These are phyloP conservation scores for Salvia hispanica DNA, from an alignment of 257 asterid genomes.

Conservation along the genomic window DNA sequence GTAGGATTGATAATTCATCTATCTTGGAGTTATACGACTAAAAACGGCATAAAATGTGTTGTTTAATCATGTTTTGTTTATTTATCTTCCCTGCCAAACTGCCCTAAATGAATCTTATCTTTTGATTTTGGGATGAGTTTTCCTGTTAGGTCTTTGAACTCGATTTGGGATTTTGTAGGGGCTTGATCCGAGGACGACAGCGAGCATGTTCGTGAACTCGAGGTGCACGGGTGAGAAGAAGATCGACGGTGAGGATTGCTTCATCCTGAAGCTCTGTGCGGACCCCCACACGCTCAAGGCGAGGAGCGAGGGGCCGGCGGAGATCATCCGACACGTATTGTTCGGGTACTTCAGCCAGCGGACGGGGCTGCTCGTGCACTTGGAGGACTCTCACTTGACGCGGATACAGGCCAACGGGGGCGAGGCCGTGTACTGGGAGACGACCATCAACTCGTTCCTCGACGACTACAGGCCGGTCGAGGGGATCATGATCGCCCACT, in stretches of 20 bases:
- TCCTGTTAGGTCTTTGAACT: too few species aligned
- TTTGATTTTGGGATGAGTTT: too few species aligned
- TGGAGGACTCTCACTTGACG: conserved; percentile 80
- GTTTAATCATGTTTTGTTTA: too few species aligned
- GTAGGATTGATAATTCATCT: too few species aligned
- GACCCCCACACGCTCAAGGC: conserved; percentile 75
- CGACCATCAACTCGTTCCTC: conserved; percentile 66
- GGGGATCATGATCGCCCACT: conserved; percentile 81
- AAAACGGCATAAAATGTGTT: too few species aligned
- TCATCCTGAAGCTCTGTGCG: conserved; percentile 64
- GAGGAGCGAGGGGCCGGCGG: conserved; percentile 82
- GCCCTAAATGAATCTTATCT: too few species aligned
- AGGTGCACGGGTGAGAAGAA: conserved; percentile 74
- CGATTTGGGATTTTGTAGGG: conserved; percentile 44
- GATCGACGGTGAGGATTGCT: conserved; percentile 76
- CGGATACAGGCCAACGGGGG: conserved; percentile 71
- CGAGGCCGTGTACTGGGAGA: conserved; percentile 78
- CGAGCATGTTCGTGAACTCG: conserved; percentile 69
- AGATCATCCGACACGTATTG: conserved; percentile 69
- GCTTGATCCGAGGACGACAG: conserved; percentile 74
- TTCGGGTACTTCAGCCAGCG: conserved; percentile 85
- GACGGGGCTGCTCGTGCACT: conserved; percentile 78
- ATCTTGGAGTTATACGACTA: too few species aligned
- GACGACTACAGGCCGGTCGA: conserved; percentile 73
- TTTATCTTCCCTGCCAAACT: too few species aligned